Evolutionary conservation across 2,329 filamentous ascomycete species (phyloP).

Genomic region (Rutstroemia sp.): DNA sequence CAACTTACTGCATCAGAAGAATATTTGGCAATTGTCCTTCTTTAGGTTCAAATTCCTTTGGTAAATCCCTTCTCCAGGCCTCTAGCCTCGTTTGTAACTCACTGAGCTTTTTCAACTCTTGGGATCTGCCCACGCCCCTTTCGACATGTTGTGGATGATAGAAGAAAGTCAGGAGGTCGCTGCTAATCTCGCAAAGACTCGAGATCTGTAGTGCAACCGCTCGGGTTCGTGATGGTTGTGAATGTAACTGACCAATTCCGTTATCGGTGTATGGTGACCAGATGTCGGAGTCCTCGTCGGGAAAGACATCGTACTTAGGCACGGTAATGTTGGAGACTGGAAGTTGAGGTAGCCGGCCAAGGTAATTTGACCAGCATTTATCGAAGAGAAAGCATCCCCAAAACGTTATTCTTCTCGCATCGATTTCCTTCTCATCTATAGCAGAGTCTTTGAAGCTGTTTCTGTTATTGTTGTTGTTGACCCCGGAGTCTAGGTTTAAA

Average conservation of each 20-base stretch:
- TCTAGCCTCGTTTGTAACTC: slow-evolving; percentile 87
- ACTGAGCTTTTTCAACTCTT: slow-evolving; percentile 85
- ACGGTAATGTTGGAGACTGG: slow-evolving; percentile 73
- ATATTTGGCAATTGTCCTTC: slow-evolving; percentile 86
- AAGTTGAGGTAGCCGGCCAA: slow-evolving; percentile 83
- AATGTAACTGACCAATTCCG: slow-evolving; percentile 63
- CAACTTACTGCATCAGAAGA: slow-evolving; percentile 70
- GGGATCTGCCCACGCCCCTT: slow-evolving; percentile 62
- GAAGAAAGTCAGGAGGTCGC: slow-evolving; percentile 81
- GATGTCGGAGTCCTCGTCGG: slow-evolving; percentile 72
- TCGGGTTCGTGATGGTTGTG: slow-evolving; percentile 76
- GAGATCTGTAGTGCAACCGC: slow-evolving; percentile 76
- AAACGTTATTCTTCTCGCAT: slow-evolving; percentile 85
- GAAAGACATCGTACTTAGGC: slow-evolving; percentile 85
- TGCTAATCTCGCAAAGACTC: slow-evolving; percentile 85
- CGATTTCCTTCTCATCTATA: slow-evolving; percentile 74
- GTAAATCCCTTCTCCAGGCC: slow-evolving; percentile 78
- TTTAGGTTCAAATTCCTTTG: slow-evolving; percentile 78
- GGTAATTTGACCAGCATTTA: slow-evolving; percentile 97
- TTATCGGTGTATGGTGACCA: slow-evolving; percentile 88
- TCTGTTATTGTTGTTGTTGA: slow-evolving; percentile 48
- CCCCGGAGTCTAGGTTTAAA: slow-evolving; percentile 73
- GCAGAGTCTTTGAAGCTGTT: slow-evolving; percentile 16
- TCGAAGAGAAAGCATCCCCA: slow-evolving; percentile 99
- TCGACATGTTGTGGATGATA: slow-evolving; percentile 72